Percentiles rank a stretch among this genome's conserved stretches.
phyloP scores from a whole-genome alignment of 352 stramenopile genomes.

The Pythium scleroteichum region DNA sequence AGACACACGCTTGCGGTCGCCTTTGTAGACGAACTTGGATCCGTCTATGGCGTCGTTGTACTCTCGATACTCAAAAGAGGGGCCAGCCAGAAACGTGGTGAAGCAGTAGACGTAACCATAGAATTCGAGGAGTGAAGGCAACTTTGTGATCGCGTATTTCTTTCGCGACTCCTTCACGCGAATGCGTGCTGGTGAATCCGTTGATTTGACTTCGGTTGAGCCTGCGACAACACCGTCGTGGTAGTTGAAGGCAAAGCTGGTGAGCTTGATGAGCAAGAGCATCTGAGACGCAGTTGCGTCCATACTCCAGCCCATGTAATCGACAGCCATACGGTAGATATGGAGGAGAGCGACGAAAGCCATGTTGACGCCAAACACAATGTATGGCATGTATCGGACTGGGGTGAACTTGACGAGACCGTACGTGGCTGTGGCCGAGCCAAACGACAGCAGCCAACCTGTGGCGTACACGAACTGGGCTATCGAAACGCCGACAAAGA shows the following conservation, averaged over 20 bases:
- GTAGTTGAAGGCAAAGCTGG: constrained; percentile 96
- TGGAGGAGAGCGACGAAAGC: constrained; percentile 91
- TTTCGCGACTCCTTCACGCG: constrained; percentile 22
- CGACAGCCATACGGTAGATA: constrained; percentile 94
- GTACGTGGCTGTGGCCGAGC: constrained; percentile 91
- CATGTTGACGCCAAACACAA: constrained; percentile 94
- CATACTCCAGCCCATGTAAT: constrained; percentile 93
- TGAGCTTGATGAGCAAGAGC: constrained; percentile 97
- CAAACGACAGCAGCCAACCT: constrained; percentile 95
- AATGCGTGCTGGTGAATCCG: not conserved
- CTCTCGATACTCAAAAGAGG: constrained; percentile 94
- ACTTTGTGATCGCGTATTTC: constrained; percentile 57
- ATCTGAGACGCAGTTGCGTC: constrained; percentile 90
- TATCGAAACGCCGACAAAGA: constrained; percentile 91
- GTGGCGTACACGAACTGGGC: constrained; percentile 93
- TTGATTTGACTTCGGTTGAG: constrained; percentile 3
- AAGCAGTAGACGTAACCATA: constrained; percentile 97
- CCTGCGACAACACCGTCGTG: constrained; percentile 85
- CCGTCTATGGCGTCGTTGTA: constrained; percentile 83
- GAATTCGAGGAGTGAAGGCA: constrained; percentile 94
- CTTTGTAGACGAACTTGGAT: constrained; percentile 45
- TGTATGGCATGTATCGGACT: constrained; percentile 50
- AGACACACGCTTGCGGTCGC: constrained; percentile 37
- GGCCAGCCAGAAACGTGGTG: constrained; percentile 93
- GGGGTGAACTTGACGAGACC: constrained; percentile 56